These are phyloP conservation scores for Syncephalastrum monosporum DNA, from an alignment of 371 early-diverging fungal species.

Conservation along the genomic window DNA sequence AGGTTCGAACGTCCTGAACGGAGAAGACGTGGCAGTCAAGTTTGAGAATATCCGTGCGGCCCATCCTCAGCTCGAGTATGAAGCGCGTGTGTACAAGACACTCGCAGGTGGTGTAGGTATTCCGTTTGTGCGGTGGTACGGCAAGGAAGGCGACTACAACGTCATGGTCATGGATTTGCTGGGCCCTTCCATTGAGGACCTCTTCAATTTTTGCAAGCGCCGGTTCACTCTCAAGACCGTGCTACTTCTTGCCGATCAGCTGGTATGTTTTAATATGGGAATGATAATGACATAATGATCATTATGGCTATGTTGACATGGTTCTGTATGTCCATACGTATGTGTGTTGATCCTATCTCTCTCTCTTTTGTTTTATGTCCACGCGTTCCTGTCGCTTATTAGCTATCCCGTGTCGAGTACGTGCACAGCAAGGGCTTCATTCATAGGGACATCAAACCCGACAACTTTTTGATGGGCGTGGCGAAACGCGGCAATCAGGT, in stretches of 20 bases:
- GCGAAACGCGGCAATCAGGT: slow-evolving; percentile 94
- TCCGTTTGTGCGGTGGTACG: slow-evolving; percentile 94
- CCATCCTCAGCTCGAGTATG: slow-evolving; percentile 97
- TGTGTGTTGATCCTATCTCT: too few species aligned
- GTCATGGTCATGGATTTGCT: slow-evolving; percentile 98
- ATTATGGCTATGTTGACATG: neutral
- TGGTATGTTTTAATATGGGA: slow-evolving; percentile 61
- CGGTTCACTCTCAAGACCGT: slow-evolving; percentile 98
- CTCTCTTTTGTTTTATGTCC: neutral
- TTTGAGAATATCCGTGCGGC: slow-evolving; percentile 87
- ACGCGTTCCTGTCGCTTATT: slow-evolving; percentile 10
- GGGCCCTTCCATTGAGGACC: slow-evolving; percentile 97
- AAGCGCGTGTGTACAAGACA: slow-evolving; percentile 91
- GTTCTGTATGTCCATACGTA: neutral
- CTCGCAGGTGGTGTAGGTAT: slow-evolving; percentile 96
- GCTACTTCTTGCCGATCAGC: slow-evolving; percentile 95
- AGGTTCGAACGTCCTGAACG: slow-evolving; percentile 90
- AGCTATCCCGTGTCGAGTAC: slow-evolving; percentile 97
- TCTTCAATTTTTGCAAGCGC: slow-evolving; percentile 98
- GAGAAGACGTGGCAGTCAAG: slow-evolving; percentile 96
- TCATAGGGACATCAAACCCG: slow-evolving; percentile 92
- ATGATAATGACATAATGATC: neutral
- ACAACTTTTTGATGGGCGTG: slow-evolving; percentile 99
- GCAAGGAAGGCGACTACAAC: slow-evolving; percentile 90
- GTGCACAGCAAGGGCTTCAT: slow-evolving; percentile 90